Percentiles rank a stretch among this genome's conserved stretches.
Evolutionary conservation across 305 asterid genomes (phyloP).

Genomic region (Fraxinus sp.): DNA sequence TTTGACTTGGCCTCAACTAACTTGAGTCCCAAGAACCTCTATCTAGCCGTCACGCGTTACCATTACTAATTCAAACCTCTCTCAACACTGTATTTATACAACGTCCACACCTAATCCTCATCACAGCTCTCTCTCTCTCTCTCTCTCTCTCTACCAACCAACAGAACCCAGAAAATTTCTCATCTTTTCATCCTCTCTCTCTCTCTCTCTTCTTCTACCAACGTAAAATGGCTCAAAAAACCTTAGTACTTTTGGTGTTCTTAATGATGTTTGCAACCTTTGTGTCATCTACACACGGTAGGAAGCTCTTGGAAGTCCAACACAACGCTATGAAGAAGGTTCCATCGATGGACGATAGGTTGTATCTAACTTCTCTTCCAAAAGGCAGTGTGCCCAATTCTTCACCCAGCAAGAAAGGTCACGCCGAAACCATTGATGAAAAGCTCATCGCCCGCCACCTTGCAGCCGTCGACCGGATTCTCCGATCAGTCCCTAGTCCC

Average conservation of each 20-base stretch:
- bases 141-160: neutral
- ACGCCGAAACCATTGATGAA: slow-evolving; percentile 30
- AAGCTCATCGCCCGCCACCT: slow-evolving; percentile 58
- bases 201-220: neutral
- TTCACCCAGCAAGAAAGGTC: slow-evolving; percentile 47
- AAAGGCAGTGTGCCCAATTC: slow-evolving; percentile 48
- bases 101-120: neutral
- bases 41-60: neutral
- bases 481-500: slow-evolving; percentile 62
- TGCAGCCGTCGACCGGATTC: slow-evolving; percentile 46
- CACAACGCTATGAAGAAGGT: slow-evolving; percentile 8
- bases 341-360: slow-evolving; percentile 14
- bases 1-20: neutral
- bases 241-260: neutral
- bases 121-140: neutral
- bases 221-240: neutral
- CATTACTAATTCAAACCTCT: neutral
- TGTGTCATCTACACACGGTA: slow-evolving; percentile 20
- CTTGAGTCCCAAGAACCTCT: neutral
- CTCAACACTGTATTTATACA: neutral
- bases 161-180: neutral
- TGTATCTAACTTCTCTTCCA: slow-evolving; percentile 42
- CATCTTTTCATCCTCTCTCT: neutral
- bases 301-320: slow-evolving; percentile 24
- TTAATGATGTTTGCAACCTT: slow-evolving; percentile 21